Evolutionary conservation across 768 basidiomycete species (phyloP).

Genomic region (Suillus variegatus): DNA sequence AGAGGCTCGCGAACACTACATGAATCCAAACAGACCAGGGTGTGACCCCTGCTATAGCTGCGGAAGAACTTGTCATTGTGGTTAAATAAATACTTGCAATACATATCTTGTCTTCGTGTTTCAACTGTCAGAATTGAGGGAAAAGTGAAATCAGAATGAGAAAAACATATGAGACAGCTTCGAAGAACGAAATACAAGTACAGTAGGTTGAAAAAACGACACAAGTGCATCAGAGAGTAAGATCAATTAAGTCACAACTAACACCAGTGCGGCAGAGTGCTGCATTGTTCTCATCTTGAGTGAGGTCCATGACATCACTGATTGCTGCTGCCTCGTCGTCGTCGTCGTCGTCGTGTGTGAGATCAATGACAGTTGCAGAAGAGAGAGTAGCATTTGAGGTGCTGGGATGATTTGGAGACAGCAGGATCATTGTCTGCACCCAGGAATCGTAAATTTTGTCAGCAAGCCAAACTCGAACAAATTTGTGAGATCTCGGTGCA

Average conservation of each 20-base stretch:
- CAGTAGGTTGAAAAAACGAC: not conserved
- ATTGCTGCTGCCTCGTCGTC: not conserved
- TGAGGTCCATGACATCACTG: not conserved
- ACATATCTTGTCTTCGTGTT: not conserved
- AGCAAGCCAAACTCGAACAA: not conserved
- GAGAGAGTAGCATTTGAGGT: not conserved
- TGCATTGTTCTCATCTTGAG: not conserved
- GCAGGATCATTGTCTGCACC: not conserved
- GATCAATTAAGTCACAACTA: not conserved
- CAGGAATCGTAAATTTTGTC: not conserved
- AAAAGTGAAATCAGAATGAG: too few relatives aligned
- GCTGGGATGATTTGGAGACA: not conserved
- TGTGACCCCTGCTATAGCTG: slow-evolving; percentile 27
- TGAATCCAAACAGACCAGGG: slow-evolving; percentile 32
- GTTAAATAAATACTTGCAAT: slow-evolving; percentile 13
- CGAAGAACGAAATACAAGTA: slow-evolving; percentile 8
- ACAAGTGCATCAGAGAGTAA: not conserved
- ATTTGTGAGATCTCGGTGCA: not conserved
- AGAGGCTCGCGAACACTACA: slow-evolving; percentile 35
- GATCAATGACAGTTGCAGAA: not conserved
- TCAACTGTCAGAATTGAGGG: not conserved
- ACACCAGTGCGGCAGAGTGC: not conserved
- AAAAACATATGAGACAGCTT: too few relatives aligned
- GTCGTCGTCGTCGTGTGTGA: not conserved
- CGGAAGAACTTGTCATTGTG: slow-evolving; percentile 34